Conservation (phyloP, 2,329 filamentous ascomycete species). For the Knoxdaviesia proteae region DNA sequence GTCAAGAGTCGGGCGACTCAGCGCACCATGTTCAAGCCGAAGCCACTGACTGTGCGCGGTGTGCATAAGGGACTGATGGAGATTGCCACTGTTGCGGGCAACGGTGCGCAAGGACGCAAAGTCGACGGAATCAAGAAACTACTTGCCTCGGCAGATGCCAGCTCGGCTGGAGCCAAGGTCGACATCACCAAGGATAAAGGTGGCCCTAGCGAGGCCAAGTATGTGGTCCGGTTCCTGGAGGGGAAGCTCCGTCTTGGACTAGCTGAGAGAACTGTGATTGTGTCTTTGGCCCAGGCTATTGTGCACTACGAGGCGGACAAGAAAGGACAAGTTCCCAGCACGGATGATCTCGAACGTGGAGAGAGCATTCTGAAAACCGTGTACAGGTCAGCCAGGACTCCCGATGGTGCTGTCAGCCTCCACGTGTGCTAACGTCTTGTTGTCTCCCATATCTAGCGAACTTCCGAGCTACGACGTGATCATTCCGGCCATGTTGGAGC, state of each 20-base stretch:
- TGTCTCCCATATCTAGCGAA: slow-evolving; percentile 39
- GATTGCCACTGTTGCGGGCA: slow-evolving; percentile 72
- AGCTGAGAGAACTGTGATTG: slow-evolving; percentile 79
- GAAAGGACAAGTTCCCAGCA: slow-evolving; percentile 48
- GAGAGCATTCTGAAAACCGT: slow-evolving; percentile 77
- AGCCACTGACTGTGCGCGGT: slow-evolving; percentile 64
- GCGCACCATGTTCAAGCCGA: slow-evolving; percentile 96
- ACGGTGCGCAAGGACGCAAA: slow-evolving; percentile 75
- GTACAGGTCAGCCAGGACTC: slow-evolving; percentile 38
- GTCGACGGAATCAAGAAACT: slow-evolving; percentile 92
- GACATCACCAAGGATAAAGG: slow-evolving; percentile 88
- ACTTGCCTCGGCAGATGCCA: slow-evolving; percentile 69
- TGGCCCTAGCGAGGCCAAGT: slow-evolving; percentile 87
- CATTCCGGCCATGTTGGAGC: slow-evolving; percentile 68
- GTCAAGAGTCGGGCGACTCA: slow-evolving; percentile 91
- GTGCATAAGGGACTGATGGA: slow-evolving; percentile 76
- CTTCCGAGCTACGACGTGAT: slow-evolving; percentile 91
- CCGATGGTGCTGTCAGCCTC: slow-evolving; percentile 7
- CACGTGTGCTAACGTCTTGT: slow-evolving; percentile 2
- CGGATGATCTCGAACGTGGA: slow-evolving; percentile 60
- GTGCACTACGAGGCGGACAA: slow-evolving; percentile 62
- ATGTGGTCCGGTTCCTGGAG: slow-evolving; percentile 76
- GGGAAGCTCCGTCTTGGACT: slow-evolving; percentile 83
- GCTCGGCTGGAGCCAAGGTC: slow-evolving; percentile 45
- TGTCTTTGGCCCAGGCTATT: slow-evolving; percentile 74